Conservation (phyloP, 495 filamentous ascomycete species). For the Letharia lupina region DNA sequence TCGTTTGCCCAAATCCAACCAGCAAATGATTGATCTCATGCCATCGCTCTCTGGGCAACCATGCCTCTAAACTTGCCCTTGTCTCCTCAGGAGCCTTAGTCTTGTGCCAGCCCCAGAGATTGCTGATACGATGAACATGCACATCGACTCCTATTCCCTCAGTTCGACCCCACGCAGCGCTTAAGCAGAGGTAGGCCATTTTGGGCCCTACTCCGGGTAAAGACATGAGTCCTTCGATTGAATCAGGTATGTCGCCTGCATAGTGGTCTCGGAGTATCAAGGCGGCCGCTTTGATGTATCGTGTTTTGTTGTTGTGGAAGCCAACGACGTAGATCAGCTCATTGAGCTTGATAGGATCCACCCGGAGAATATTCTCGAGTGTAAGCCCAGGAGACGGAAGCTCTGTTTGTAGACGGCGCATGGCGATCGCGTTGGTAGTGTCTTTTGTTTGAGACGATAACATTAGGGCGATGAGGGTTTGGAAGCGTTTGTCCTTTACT, state of each 20-base stretch:
- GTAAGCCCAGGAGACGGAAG: conserved; percentile 56
- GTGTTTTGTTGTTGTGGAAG: conserved; percentile 95
- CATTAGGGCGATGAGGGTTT: conserved; percentile 90
- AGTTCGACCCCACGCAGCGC: conserved; percentile 53
- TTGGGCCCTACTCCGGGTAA: conserved; percentile 94
- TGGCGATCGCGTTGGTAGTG: conserved; percentile 80
- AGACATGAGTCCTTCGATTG: conserved; percentile 64
- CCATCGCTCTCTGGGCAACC: conserved; percentile 83
- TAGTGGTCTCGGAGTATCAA: conserved; percentile 61
- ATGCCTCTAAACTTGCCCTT: conserved; percentile 63
- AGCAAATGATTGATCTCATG: conserved; percentile 90
- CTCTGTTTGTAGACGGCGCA: conserved; percentile 66
- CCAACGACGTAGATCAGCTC: conserved; percentile 75
- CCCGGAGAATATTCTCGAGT: conserved; percentile 69
- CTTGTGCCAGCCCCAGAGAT: conserved; percentile 90
- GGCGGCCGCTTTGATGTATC: conserved; percentile 74
- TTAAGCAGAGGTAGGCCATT: conserved; percentile 93
- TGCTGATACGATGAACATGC: conserved; percentile 81
- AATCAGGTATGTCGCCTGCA: conserved; percentile 72
- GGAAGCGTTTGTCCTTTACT: conserved; percentile 64
- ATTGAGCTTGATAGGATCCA: conserved; percentile 62
- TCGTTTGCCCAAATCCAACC: conserved; percentile 83
- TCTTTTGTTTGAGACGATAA: conserved; percentile 96
- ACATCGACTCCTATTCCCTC: conserved; percentile 61
- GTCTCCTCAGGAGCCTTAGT: conserved; percentile 84